Conservation (phyloP, 2,329 filamentous ascomycete genomes). For the Byssochlamys sp. region DNA sequence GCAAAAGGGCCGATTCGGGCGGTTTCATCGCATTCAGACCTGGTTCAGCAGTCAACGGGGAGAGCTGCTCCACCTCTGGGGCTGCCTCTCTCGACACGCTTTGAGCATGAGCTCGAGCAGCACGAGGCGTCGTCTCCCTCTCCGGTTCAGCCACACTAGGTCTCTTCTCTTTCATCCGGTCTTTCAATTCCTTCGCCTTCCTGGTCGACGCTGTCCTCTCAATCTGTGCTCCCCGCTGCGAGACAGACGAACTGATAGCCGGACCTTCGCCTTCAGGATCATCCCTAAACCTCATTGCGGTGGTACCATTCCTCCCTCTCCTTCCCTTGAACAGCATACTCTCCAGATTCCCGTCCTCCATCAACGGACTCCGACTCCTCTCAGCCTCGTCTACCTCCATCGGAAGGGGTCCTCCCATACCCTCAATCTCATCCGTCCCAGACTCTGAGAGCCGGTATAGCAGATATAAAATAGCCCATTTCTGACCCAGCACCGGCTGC, state of each 20-base stretch:
- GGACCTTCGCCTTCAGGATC: constrained; percentile 27
- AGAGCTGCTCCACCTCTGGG: constrained; percentile 11
- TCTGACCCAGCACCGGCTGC: constrained; percentile 85
- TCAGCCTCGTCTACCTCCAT: constrained; percentile 14
- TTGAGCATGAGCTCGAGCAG: constrained; percentile 9
- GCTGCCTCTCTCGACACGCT: constrained; percentile 10
- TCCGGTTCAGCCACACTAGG: constrained; percentile 10
- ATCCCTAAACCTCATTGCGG: constrained; percentile 11
- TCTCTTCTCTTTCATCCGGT: constrained; percentile 11
- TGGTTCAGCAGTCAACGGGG: constrained; percentile 11
- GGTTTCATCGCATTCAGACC: constrained; percentile 47
- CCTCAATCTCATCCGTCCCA: constrained; percentile 15
- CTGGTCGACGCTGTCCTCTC: constrained; percentile 19
- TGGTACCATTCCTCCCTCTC: constrained; percentile 9
- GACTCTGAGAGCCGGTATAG: constrained; percentile 73
- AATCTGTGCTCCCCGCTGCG: constrained; percentile 20
- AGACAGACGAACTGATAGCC: constrained; percentile 33
- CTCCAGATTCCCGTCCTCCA: constrained; percentile 31
- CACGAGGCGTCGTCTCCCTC: constrained; percentile 8
- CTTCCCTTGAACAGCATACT: constrained; percentile 25
- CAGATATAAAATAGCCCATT: constrained; percentile 93
- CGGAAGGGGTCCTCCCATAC: background rate
- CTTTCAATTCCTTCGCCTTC: constrained; percentile 12
- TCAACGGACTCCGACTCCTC: constrained; percentile 28
- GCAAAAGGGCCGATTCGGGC: constrained; percentile 56